A percentile compares a stretch with the other conserved stretches of the same genome.
Conservation (phyloP, 345 rosid species). For the Acer negundo region DNA sequence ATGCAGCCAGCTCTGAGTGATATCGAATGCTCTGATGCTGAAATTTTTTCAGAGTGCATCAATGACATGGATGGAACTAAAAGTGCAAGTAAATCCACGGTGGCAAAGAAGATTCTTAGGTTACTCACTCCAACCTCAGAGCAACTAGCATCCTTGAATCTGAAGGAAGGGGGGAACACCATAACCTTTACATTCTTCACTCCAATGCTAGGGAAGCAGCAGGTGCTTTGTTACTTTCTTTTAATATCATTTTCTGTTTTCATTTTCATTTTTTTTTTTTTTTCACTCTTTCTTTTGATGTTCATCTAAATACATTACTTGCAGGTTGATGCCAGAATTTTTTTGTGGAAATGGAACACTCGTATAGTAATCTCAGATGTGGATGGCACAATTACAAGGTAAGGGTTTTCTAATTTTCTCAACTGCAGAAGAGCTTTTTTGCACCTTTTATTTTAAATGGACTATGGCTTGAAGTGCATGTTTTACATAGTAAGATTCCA, state of each 20-base stretch:
- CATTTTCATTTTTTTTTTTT: background rate
- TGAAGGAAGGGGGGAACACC: slow-evolving; percentile 75
- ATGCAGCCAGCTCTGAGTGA: slow-evolving; percentile 31
- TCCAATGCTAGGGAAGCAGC: slow-evolving; percentile 86
- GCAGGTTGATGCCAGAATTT: slow-evolving; percentile 94
- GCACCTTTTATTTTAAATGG: background rate
- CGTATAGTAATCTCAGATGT: slow-evolving; percentile 94
- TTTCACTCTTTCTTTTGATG: slow-evolving; percentile 11
- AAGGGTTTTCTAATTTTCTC: slow-evolving; percentile 21
- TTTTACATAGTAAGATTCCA: background rate
- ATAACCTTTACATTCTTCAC: slow-evolving; percentile 88
- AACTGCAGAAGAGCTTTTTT: background rate
- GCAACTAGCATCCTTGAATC: slow-evolving; percentile 74
- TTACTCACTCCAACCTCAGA: slow-evolving; percentile 79
- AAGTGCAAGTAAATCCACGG: slow-evolving; percentile 34
- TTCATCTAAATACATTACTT: slow-evolving; percentile 11
- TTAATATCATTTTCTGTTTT: slow-evolving; percentile 12
- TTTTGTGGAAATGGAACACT: slow-evolving; percentile 94
- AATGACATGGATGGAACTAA: slow-evolving; percentile 30
- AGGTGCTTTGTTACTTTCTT: slow-evolving; percentile 42
- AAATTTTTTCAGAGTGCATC: slow-evolving; percentile 32
- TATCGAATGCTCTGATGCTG: slow-evolving; percentile 31
- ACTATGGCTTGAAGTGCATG: background rate
- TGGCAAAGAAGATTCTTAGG: slow-evolving; percentile 54
- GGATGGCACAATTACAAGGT: slow-evolving; percentile 98